Base-by-base conservation (phyloP, 352 stramenopile species). In the Lagenidium giganteum region DNA sequence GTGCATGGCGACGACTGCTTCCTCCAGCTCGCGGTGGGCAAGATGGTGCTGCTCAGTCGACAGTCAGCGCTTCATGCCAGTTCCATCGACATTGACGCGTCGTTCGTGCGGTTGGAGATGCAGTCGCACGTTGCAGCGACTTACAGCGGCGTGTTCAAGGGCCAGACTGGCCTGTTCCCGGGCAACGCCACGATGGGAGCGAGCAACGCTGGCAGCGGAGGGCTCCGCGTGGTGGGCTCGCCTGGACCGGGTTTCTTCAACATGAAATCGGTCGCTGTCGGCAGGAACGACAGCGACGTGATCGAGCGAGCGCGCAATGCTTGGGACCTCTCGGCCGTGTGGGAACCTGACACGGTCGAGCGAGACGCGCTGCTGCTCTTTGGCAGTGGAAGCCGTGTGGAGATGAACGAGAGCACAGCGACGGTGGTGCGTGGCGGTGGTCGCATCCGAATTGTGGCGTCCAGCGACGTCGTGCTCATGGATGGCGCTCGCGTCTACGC, bases 391-490 rank as follows among this genome's bases (percentile, higher is more conserved):
- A 80, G 69, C 33, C 36, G 51, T 25, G 51, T 20, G 8, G 17
- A 56, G 50, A 7, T 8, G 8, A 53, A 41, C 20, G 23, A n/a
- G n/a, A n/a, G n/a, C n/a, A n/a, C n/a, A n/a, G n/a, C n/a, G n/a
- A n/a, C n/a, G n/a, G 16, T 32, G 20, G 32, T 47, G 2, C 36
- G 18, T 23, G 75, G 67, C 29, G 76, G 76, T 11, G 75, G 75
- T 5, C 57, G 76, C 29, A 70, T 88, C n/a, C 69, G 77, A 26
- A 72, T 88, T 20, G 64, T 54, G 35, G 72, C 76, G 1, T 84
- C 76, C 8, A 77, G 76, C 41, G 72, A 88, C 42, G 56, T 88
- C 0, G 72, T 88, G 30, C 43, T 88, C 21, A 84, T 88, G 76
- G 27, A 57, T 27, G 52, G 44, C 14, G 72, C 72, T 9, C 43